A percentile compares a stretch with the other conserved stretches of the same genome.
Conservation (phyloP, 2,329 filamentous ascomycete genomes). For the Hymenoscyphus fructigenus region DNA sequence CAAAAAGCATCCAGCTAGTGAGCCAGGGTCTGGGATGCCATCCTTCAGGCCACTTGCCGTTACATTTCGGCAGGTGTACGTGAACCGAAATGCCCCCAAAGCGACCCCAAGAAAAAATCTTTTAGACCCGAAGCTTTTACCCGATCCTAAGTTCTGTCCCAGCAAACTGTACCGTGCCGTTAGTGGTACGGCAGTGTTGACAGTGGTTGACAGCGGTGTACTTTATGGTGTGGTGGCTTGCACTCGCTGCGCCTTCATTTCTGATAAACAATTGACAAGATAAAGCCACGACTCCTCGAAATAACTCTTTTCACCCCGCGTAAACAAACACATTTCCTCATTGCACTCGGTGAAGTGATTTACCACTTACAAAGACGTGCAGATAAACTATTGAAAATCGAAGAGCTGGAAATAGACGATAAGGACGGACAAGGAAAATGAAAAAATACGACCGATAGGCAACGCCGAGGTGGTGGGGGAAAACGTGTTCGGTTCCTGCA, state of each 20-base stretch:
- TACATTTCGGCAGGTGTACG: background rate
- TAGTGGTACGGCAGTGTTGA: background rate
- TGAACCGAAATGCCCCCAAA: conserved; percentile 1
- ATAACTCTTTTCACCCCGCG: background rate
- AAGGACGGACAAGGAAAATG: background rate
- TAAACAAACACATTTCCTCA: conserved; percentile 5
- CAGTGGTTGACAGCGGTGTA: conserved; percentile 1
- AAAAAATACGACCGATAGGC: background rate
- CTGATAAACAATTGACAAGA: background rate
- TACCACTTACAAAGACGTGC: conserved; percentile 3
- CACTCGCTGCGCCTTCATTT: conserved; percentile 9
- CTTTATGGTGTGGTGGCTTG: conserved; percentile 6
- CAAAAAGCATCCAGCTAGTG: background rate
- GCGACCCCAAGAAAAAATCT: background rate
- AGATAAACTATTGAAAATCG: conserved; percentile 10
- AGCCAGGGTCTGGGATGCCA: background rate
- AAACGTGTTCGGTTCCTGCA: conserved; percentile 9
- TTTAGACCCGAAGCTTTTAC: background rate
- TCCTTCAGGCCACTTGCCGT: conserved; percentile 1
- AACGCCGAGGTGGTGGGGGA: background rate
- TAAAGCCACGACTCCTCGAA: conserved; percentile 12
- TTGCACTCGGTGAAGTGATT: background rate
- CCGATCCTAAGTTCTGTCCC: background rate
- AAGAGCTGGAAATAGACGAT: conserved; percentile 7
- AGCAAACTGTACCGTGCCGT: conserved; percentile 1